Evolutionary conservation across 257 asterid species (phyloP), one percentile per base, ranked within the genome.

Genomic region (Avicennia marina): DNA sequence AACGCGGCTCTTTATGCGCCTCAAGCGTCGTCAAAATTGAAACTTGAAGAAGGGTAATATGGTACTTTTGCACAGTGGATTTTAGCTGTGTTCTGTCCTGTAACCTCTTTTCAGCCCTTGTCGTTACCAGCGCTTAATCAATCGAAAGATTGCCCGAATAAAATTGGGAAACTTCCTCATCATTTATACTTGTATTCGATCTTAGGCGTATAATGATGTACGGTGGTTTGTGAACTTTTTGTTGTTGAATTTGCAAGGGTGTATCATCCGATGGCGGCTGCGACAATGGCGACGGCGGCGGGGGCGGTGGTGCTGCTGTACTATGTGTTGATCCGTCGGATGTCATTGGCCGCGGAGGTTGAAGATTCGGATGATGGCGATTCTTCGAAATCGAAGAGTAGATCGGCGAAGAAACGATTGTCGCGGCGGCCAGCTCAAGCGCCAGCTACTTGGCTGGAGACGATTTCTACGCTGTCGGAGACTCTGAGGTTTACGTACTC

Each of bases 401-500:
- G 89, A 81, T 81, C 86, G 69, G 76, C 48, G 11, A 79, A 72
- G 77, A 75, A 72, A 62, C 76, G 90, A 63, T 41, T 82, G 69
- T 73, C 83, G 39, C 77, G 95, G 64, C 57, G 97, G 78, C 93
- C 94, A 56, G 93, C 95, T 74, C 97, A 81, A 71, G 95, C 97
- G 40, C 95, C 95, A 13, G 89, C 85, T 8, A 85, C 91, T 22
- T 85, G 97, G 94, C 53, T 85, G 47, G 95, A 85, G 75, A 83
- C 95, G 53, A 77, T 85, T 55, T 73, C 70, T 24, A 93, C 99
- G 1, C 77, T 93, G 41, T 81, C 99, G 0, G 99, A 93, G 84
- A 89, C 99, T 26, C 95, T 93, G 58, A 78, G 97, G 45, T 93
- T 93, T 68, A 93, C 97, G 19, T 93, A 93, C 68, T 86, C 97